Conservation (phyloP, 2,329 filamentous ascomycete species). For the Sporothrix phasma region DNA sequence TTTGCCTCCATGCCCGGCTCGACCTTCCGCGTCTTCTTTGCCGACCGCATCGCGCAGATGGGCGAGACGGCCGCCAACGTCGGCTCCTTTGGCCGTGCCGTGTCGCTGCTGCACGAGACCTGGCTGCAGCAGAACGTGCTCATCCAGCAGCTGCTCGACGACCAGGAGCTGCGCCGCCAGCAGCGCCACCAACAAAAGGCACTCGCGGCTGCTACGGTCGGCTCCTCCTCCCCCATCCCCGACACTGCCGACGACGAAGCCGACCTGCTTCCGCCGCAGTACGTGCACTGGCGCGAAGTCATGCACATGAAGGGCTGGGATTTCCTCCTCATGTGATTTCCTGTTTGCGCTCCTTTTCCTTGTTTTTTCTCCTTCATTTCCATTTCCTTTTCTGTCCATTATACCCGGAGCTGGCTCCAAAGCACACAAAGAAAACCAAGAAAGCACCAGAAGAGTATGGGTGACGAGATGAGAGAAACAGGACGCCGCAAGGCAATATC, state of each 20-base stretch:
- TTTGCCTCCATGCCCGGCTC: slow-evolving; percentile 64
- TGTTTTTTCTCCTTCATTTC: slow-evolving; percentile 15
- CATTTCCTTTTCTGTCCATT: neutral
- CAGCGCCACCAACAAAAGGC: slow-evolving; percentile 1
- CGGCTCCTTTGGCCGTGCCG: slow-evolving; percentile 79
- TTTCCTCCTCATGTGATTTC: slow-evolving; percentile 67
- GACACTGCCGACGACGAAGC: neutral
- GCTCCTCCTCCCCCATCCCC: slow-evolving; percentile 22
- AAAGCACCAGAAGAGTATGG: slow-evolving; percentile 1
- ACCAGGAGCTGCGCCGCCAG: slow-evolving; percentile 18
- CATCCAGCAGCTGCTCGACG: slow-evolving; percentile 3
- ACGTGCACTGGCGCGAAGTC: slow-evolving; percentile 88
- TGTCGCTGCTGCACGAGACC: slow-evolving; percentile 67
- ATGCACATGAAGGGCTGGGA: slow-evolving; percentile 91
- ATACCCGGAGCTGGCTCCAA: neutral
- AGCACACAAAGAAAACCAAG: slow-evolving; percentile 18
- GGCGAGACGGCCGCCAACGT: slow-evolving; percentile 61
- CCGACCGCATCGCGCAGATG: slow-evolving; percentile 62
- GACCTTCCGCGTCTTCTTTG: slow-evolving; percentile 66
- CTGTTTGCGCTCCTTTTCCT: slow-evolving; percentile 20
- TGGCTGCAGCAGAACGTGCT: slow-evolving; percentile 64
- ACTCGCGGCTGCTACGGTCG: slow-evolving; percentile 16
- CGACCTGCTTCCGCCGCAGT: slow-evolving; percentile 33
- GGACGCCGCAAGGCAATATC: slow-evolving; percentile 4
- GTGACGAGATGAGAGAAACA: neutral